Percentiles rank a stretch among this genome's conserved stretches.
Evolutionary conservation across 2,329 filamentous ascomycete species (phyloP).

Genomic region (Hypoxylon sp.): DNA sequence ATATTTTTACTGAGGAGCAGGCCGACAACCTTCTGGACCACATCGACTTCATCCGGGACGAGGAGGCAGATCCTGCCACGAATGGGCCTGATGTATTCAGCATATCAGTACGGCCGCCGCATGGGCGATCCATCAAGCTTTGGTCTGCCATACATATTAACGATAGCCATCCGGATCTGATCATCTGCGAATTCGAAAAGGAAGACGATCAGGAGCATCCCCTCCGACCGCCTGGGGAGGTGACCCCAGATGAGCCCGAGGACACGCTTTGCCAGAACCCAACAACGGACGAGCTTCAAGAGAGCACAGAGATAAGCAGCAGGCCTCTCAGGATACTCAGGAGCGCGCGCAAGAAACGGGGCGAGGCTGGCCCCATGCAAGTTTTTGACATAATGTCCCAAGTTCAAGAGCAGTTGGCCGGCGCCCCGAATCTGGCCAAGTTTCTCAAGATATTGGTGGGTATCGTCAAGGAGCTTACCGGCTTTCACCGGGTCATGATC

Average conservation of each 20-base stretch:
- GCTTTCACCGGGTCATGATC: conserved; percentile 91
- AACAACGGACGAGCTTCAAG: conserved; percentile 74
- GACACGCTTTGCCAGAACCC: conserved; percentile 78
- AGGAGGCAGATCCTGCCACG: conserved; percentile 74
- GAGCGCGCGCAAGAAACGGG: conserved; percentile 76
- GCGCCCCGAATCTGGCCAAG: conserved; percentile 71
- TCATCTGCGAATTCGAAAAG: conserved; percentile 89
- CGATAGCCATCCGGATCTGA: conserved; percentile 69
- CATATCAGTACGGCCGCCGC: conserved; percentile 70
- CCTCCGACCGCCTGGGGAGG: conserved; percentile 67
- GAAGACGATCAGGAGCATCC: conserved; percentile 78
- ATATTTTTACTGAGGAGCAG: conserved; percentile 84
- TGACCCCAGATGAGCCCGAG: conserved; percentile 69
- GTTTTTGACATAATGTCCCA: conserved; percentile 93
- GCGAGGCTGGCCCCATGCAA: conserved; percentile 85
- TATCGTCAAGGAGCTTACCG: conserved; percentile 87
- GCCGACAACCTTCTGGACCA: conserved; percentile 85
- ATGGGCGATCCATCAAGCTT: conserved; percentile 67
- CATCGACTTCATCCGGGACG: conserved; percentile 85
- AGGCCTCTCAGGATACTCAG: conserved; percentile 79
- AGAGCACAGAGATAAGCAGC: conserved; percentile 78
- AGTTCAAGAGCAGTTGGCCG: conserved; percentile 84
- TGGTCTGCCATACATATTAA: conserved; percentile 90
- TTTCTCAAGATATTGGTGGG: conserved; percentile 85
- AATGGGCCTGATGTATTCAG: conserved; percentile 90